Base-by-base conservation (phyloP, 352 stramenopile genomes). In the Phytophthora megakarya region DNA sequence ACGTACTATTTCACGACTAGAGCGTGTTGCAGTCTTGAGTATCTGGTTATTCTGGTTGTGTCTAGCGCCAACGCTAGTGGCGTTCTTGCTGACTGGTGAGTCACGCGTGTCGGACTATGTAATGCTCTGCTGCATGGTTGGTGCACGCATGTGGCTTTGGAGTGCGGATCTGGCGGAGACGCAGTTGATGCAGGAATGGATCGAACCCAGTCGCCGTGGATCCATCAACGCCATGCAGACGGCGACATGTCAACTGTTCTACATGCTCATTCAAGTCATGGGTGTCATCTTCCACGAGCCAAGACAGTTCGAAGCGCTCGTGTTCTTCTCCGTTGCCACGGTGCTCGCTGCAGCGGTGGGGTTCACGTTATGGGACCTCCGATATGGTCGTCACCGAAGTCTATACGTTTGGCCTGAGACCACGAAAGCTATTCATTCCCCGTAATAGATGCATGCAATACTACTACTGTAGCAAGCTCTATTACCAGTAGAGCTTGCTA, bases 131-230 rank as follows among this genome's bases (percentile, higher is more conserved):
- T 84, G 66, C 45, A 74, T 84, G 55, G 55, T 84, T 23, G 63
- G 76, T 21, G 81, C 77, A 15, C 71, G 77, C 23, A 57, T 80
- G 45, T 88, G 73, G 75, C 64, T 89, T 10, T 87, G 81, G 79
- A 78, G 60, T 53, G 61, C 55, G 9, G 77, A 89, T 46, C 67
- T 90, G 1, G 76, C 76, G 1, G 78, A 89, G 54, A 87, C 76
- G n/a, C 81, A 90, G 64, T 77, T 88, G 32, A 89, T 89, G 78
- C 81, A 90, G 52, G 81, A 90, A 61, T 88, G 77, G 76, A 78
- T 89, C 52, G 73, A 79, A 28, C 70, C 73, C 25, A 67, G 73
- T 32, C 65, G 49, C 9, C 76, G 81, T 16, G 76, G 78, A 3
- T 66, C 67, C 5, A 81, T 89, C 64, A 88, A 88, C 51, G 56